phyloP scores from a whole-genome alignment of 2,329 filamentous ascomycete genomes.

The Colletotrichum sansevieriae region DNA sequence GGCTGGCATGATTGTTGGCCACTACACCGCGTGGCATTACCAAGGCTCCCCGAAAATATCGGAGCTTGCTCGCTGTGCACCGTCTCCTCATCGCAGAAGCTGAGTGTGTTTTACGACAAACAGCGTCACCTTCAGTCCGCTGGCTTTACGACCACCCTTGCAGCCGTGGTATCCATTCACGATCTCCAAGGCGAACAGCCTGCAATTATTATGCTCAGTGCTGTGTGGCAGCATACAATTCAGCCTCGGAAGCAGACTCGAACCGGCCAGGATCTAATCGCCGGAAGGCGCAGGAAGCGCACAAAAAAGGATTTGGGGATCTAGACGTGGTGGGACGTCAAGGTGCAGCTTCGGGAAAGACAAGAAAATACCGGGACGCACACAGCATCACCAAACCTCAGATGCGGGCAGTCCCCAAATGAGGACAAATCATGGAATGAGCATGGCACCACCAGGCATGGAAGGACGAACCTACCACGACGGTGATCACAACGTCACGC shows the following conservation, averaged over 20 bases:
- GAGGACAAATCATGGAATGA: slow-evolving; percentile 60
- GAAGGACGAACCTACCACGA: slow-evolving; percentile 56
- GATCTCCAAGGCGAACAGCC: slow-evolving; percentile 14
- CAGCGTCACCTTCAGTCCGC: slow-evolving; percentile 12
- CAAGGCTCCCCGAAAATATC: slow-evolving; percentile 10
- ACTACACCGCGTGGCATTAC: slow-evolving; percentile 24
- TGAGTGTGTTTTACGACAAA: slow-evolving; percentile 4
- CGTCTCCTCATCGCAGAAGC: slow-evolving; percentile 13
- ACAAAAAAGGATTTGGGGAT: slow-evolving; percentile 26
- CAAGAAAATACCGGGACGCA: slow-evolving; percentile 12
- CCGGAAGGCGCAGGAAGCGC: slow-evolving; percentile 16
- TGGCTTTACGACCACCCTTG: slow-evolving; percentile 11
- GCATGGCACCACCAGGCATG: slow-evolving; percentile 60
- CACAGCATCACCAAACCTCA: slow-evolving; percentile 19
- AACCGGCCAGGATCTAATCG: slow-evolving; percentile 4
- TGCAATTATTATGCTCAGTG: slow-evolving; percentile 36
- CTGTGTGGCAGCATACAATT: slow-evolving; percentile 30
- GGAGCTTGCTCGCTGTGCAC: background rate
- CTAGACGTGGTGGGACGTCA: slow-evolving; percentile 36
- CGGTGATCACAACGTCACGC: slow-evolving; percentile 53
- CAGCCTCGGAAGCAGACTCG: slow-evolving; percentile 14
- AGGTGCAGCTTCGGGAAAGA: slow-evolving; percentile 21
- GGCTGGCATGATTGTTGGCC: slow-evolving; percentile 27
- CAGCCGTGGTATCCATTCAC: slow-evolving; percentile 21
- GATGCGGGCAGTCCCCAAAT: slow-evolving; percentile 46